These are phyloP conservation scores for Rhynchosporium graminicola DNA, from an alignment of 2,329 filamentous ascomycete genomes.

Conservation along the genomic window DNA sequence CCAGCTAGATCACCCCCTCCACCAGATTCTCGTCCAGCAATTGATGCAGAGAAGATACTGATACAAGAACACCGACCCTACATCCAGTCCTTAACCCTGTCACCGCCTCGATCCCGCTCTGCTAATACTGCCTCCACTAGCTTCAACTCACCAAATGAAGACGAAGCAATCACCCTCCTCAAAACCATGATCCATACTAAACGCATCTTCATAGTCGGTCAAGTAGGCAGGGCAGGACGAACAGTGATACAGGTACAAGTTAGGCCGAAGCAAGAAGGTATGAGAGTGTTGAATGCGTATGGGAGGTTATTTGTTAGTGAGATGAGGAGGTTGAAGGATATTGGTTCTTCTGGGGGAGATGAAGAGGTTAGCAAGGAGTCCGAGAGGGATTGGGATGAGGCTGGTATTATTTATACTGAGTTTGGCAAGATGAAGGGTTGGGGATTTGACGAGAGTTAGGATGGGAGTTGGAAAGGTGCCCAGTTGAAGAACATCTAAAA, in stretches of 20 bases:
- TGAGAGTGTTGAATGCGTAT: constrained; percentile 3
- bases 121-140: background rate
- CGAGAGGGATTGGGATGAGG: background rate
- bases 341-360: background rate
- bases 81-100: too few species aligned
- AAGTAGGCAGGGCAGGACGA: background rate
- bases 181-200: background rate
- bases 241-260: background rate
- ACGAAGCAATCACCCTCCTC: background rate
- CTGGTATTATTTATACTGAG: background rate
- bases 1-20: background rate
- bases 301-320: background rate
- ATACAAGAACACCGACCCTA: too few species aligned
- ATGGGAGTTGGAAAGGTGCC: too few species aligned
- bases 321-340: background rate
- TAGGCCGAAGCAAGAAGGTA: background rate
- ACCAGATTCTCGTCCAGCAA: too few species aligned
- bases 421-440: too few species aligned
- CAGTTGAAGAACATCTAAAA: too few species aligned
- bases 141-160: background rate
- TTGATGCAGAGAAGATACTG: too few species aligned
- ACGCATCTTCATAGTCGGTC: background rate
- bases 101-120: too few species aligned
- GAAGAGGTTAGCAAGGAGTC: background rate
- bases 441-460: too few species aligned